Evolutionary conservation across 306 rosid species (phyloP), one percentile per base, ranked within the genome.

Genomic region (Sicyos baderoa): DNA sequence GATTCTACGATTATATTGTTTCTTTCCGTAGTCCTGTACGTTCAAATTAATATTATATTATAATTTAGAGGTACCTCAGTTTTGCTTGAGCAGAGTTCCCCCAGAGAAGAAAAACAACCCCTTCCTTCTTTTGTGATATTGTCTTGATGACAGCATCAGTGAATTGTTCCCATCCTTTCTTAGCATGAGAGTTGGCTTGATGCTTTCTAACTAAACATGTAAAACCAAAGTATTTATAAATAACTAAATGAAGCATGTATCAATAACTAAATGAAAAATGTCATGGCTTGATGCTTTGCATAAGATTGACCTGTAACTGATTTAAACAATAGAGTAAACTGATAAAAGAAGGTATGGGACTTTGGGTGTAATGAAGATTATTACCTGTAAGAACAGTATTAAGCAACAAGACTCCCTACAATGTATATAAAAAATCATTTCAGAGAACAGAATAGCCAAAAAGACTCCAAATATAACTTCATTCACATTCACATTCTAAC

Each of bases 361-460:
- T 37, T 52, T 0, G 6, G 63, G 44, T 4, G 32, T 29, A 29
- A 37, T 37, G 45, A 22, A 56, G 37, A 58, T 17, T 23, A 81
- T 80, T 84, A 92, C 98, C 98, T 23, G 97, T 88, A 19, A 93
- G 97, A 77, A 88, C 98, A 72, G 97, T 85, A 80, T 93, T 93
- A 77, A 93, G 97, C 80, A 93, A 79, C 73, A 93, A 88, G 71
- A 93, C 96, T 49, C 98, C 98, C 97, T 93, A 73, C 79, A 86
- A 79, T 57, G 51, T 72, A 77, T 57, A 29, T 71, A 6, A 47
- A 47, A 16, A 67, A 59, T 19, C 54, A 19, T 54, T 75, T 82
- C 72, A 86, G 77, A 52, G 17, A 57, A 61, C 22, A 18, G 8
- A 29, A 22, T 42, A 48, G 15, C 22, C 61, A 44, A 54, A 62